phyloP scores from a whole-genome alignment of 305 asterid genomes.

The Lippia alba region DNA sequence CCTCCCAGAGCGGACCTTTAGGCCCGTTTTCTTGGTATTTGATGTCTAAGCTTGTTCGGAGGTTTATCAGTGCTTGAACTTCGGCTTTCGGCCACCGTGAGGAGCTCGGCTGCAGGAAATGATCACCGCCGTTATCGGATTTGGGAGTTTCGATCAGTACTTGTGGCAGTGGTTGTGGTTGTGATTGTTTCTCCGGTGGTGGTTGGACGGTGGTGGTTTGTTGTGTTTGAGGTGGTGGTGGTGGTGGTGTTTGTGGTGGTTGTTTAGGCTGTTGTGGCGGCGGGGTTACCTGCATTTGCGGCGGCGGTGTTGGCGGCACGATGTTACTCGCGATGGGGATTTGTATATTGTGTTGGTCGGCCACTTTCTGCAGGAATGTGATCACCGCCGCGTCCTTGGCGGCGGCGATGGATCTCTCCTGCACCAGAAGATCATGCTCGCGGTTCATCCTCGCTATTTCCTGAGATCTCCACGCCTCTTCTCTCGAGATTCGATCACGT shows the following conservation, averaged over 20 bases:
- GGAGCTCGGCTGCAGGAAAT: slow-evolving; percentile 45
- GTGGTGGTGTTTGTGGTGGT: slow-evolving; percentile 12
- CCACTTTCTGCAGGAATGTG: slow-evolving; percentile 65
- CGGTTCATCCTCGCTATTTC: slow-evolving; percentile 65
- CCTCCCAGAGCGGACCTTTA: slow-evolving; percentile 95
- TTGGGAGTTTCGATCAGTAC: slow-evolving; percentile 20
- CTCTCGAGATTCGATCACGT: slow-evolving; percentile 56
- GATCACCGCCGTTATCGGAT: slow-evolving; percentile 48
- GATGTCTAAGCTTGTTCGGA: slow-evolving; percentile 69
- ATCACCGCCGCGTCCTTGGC: slow-evolving; percentile 65
- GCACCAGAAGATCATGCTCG: slow-evolving; percentile 73
- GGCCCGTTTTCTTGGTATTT: slow-evolving; percentile 92
- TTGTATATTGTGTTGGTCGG: slow-evolving; percentile 53
- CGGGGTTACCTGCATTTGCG: slow-evolving; percentile 17
- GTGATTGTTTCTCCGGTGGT: slow-evolving; percentile 1
- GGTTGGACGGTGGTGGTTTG: slow-evolving; percentile 21
- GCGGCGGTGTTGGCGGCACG: slow-evolving; percentile 28
- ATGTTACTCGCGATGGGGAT: slow-evolving; percentile 32
- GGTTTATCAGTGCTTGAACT: slow-evolving; percentile 70
- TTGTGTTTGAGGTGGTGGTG: background rate
- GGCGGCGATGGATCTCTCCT: slow-evolving; percentile 81
- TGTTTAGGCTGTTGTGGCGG: slow-evolving; percentile 30
- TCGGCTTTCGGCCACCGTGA: slow-evolving; percentile 96
- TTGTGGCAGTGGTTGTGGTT: slow-evolving; percentile 7
- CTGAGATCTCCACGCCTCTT: slow-evolving; percentile 71